Evolutionary conservation across 2,329 filamentous ascomycete species (phyloP), one percentile per base, ranked within the genome.

Genomic region (Zasmidium cellare): DNA sequence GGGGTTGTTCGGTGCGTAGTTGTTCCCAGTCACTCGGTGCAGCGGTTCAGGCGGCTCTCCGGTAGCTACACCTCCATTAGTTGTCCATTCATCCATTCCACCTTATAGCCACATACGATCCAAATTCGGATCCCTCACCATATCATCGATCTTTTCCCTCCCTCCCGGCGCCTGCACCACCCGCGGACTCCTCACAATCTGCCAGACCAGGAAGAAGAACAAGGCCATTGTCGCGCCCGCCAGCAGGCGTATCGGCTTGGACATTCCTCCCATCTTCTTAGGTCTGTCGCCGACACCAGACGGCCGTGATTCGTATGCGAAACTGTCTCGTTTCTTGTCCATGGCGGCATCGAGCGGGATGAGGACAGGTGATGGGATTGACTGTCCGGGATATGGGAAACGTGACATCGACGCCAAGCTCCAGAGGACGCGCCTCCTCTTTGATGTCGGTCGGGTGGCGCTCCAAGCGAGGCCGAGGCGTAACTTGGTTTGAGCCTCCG

Each of bases 191-290:
- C 83, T 84, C 73, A 89, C 86, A 68, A 94, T 80, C 70, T 90
- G 88, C 66, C 90, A 88, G 64, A 96, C 76, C 69, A 96, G 85
- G 75, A 92, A 92, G 61, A 90, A 80, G 80, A 91, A 89, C 65
- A 96, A 78, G 60, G 89, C 75, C 67, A 90, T 78, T 63, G 88
- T 90, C 61, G 85, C 80, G 64, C 89, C 82, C 66, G 85, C 88
- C 71, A 96, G 80, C 70, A 89, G 85, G 77, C 92, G 87, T 72
- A 96, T 88, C 57, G 91, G 90, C 79, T 88, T 87, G 71, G 91
- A 90, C 72, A 96, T 81, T 70, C 89, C 90, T 92, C 96, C 96
- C 12, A 65, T 90, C 92, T 96, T 96, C 16, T 65, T 67, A 84
- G 57, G 31, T 45, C 25, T 49, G 16, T 53, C 45, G 47, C 50